Base-by-base conservation (phyloP, 148 eudicot genomes). In the Gaultheria prostrata region DNA sequence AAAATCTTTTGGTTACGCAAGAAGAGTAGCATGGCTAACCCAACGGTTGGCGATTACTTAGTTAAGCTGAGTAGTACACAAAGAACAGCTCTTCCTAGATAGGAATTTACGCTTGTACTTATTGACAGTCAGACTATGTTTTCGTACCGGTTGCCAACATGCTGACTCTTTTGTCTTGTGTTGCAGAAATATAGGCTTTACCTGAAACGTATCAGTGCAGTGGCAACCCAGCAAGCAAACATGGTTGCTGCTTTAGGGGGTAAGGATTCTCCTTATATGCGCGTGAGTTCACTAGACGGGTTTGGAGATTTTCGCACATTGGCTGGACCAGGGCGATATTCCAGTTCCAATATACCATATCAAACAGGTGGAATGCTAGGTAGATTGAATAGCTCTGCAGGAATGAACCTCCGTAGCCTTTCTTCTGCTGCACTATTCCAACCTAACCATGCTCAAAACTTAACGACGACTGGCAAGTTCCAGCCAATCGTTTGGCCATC, bases 131-230 rank as follows among this genome's bases (percentile, higher is more conserved):
- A 46, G 59, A 46, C 13, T 14, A 28, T 15, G 48, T 43, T 80
- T 49, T 67, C 20, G 46, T 46, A 14, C 11, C 9, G 48, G 46
- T 11, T 14, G 4, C 18, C 9, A 17, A 21, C 26, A 20, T 69
- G 35, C 76, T 83, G 32, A 76, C 1, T 78, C 26, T 83, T 45
- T 48, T 53, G 49, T 49, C 18, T 51, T n/a, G 18, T 85, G 61
- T 39, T 86, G 88, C 98, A 96, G 98, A 96, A 96, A 86, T 96
- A 96, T 74, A 84, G 99, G 89, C 89, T 92, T 49, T 94, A 89
- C 86, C 87, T 96, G 39, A 92, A 89, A 86, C 91, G 94, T 80
- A 87, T 96, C 13, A 90, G 89, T 76, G 20, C 84, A 9, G 86
- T 24, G 74, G 80, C 89, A 43, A 65, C 78, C 63, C 90, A 84